Evolutionary conservation across 345 rosid species (phyloP), one percentile per base, ranked within the genome.

Genomic region (Moricandia moricandioides): DNA sequence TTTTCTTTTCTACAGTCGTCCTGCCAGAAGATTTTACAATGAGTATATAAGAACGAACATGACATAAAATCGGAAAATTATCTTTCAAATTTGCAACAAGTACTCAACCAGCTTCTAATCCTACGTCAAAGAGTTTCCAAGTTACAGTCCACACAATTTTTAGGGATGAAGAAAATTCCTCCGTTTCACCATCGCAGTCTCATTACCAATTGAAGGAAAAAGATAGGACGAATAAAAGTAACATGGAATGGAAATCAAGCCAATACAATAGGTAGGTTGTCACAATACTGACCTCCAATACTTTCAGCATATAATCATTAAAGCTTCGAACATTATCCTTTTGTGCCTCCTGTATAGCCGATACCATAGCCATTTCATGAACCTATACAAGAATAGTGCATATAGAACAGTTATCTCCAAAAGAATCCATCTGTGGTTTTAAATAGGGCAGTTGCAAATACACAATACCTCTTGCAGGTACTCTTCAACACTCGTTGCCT

Each of bases 351-450:
- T 95, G 99, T 72, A 95, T 87, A 67, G 98, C 91, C 43, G 97
- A 95, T 58, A 95, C 96, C 89, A 95, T 88, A 77, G 98, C 94
- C 93, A 95, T 89, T 84, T 92, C 99, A 84, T 89, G 99, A 82
- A 95, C 94, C 99, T 95, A 72, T 27, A 43, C 65, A 65, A 30
- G 66, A 58, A 74, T 21, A 33, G 29, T 11, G 70, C 45, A 61
- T 51, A 26, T 2, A 27, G 14, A 69, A 60, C 69, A 72, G 56
- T 54, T 58, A n/a, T 56, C 2, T 29, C 63, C 29, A 29, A 64
- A 54, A 37, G 26, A 75, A 57, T 21, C 56, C 4, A 75, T 65
- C 52, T 8, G 70, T 6, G 30, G 9, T 62, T 11, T 31, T 12
- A 21, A 54, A 26, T 0, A 75, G 12, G 11, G 29, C 5, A n/a